phyloP scores from a whole-genome alignment of 352 stramenopile species.

The Globisporangium polare region DNA sequence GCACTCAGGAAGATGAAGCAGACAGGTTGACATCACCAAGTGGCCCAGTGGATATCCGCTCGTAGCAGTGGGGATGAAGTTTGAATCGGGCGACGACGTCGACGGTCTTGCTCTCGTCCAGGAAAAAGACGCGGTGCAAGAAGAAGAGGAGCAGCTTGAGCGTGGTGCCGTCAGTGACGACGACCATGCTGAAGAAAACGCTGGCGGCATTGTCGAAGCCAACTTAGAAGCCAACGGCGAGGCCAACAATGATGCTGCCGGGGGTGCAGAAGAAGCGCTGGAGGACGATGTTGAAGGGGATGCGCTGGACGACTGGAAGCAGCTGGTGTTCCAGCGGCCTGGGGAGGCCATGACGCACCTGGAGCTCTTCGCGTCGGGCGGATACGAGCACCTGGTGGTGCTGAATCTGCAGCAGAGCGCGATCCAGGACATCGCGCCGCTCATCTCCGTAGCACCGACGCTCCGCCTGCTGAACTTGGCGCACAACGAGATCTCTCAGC shows the following conservation, averaged over 20 bases:
- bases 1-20: background rate
- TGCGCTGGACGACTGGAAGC: slow-evolving; percentile 34
- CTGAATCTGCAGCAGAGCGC: slow-evolving; percentile 62
- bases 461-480: slow-evolving; percentile 58
- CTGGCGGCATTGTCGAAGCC: background rate
- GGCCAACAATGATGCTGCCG: background rate
- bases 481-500: slow-evolving; percentile 43
- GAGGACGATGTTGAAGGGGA: background rate
- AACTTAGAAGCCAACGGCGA: background rate
- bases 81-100: background rate
- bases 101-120: background rate
- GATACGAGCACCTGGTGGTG: slow-evolving; percentile 53
- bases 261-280: background rate
- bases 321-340: slow-evolving; percentile 53
- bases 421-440: slow-evolving; percentile 48
- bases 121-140: background rate
- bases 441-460: slow-evolving; percentile 33
- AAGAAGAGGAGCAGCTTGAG: background rate
- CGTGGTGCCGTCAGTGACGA: background rate
- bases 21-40: background rate
- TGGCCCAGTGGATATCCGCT: background rate
- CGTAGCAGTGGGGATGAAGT: background rate
- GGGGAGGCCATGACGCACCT: slow-evolving; percentile 30
- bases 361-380: slow-evolving; percentile 25
- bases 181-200: too few species aligned